Base-by-base conservation (phyloP, 495 filamentous ascomycete genomes). In the Podospora conica region DNA sequence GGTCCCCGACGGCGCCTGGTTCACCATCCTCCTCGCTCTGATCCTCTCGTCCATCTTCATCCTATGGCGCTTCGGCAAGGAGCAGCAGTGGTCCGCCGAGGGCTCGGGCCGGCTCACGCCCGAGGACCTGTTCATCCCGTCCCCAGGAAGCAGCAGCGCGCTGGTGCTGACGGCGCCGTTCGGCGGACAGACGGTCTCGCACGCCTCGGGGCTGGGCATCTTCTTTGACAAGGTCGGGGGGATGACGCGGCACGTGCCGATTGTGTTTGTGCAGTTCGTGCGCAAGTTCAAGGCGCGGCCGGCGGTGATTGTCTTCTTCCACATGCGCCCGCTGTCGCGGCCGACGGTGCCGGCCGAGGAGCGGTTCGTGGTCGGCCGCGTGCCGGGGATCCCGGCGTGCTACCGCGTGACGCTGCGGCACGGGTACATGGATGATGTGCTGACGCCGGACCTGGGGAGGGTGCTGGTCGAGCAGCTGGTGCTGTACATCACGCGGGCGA, bases 61-160 rank as follows among this genome's bases (percentile, higher is more conserved):
- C 29, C 77, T 91, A 53, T 92, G 89, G 89, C 85, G 89, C 25
- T 91, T 84, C 65, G 89, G 89, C 20, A 91, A 92, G 73, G 86
- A 90, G 65, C 81, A 84, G 57, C 89, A 92, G 72, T 92, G 89
- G 89, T 74, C 66, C 20, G 83, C 88, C 10, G 89, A 92, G 71
- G 81, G 77, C 0, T 76, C 79, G 29, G 87, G 89, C 65, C 80
- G 82, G 0, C 78, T 89, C 59, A 77, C 79, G 24, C 77, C 80
- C 9, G 76, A 76, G 0, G 71, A 82, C 10, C 73, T 86, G 5
- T 58, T 86, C 22, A 53, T 59, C 1, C 59, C 31, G 29, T 53
- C 40, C 48, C 55, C 55, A 3, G 8, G 28, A 4, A 65, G 65
- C 40, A 11, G 24, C 9, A 64, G 58, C 29, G 27, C 57, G 22